Evolutionary conservation across 2,329 filamentous ascomycete species (phyloP), one percentile per base, ranked within the genome.

Genomic region (Arthrobotrys megalospora): DNA sequence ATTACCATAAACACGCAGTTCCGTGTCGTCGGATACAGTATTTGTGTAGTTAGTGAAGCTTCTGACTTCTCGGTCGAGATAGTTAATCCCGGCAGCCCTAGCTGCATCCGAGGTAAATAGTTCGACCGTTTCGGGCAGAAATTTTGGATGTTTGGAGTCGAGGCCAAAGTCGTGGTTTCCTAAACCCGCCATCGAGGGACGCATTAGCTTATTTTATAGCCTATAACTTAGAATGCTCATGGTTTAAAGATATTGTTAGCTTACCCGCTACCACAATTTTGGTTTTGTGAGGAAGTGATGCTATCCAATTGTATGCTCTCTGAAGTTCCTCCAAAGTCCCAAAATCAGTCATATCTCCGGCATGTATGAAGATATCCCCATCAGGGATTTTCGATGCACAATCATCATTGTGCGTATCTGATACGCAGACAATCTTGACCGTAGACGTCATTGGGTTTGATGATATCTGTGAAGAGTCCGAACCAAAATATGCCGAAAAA

Each of bases 331-430:
- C 80, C 19, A 84, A 82, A 0, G 85, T 84, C n/a, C 86, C 86
- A n/a, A 83, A 82, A 63, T 86, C 82, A 0, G 85, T 86, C n/a
- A 88, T 83, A 76, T 88, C 86, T 19, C 87, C 86, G 0, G 86
- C 85, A 73, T 88, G 86, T 62, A 88, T 83, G 12, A 88, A 83
- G 1, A 87, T 81, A 77, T 88, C 86, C 0, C 85, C 86, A 1
- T 79, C 43, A 0, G 86, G 86, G 7, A 87, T 76, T n/a, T 41
- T 34, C 0, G 69, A 63, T 3, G 83, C 84, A 8, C 83, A 82
- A 14, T 78, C 80, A 36, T 82, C 73, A 76, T 85, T 85, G 81
- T 87, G 86, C 10, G 85, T 87, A 79, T 87, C 86, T 6, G 86
- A 87, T 38, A 87, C 82, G 80, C 85, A 86, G 11, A 86, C 84